These are phyloP conservation scores for Botrytis fragariae DNA, from an alignment of 2,329 filamentous ascomycete species.

Conservation along the genomic window DNA sequence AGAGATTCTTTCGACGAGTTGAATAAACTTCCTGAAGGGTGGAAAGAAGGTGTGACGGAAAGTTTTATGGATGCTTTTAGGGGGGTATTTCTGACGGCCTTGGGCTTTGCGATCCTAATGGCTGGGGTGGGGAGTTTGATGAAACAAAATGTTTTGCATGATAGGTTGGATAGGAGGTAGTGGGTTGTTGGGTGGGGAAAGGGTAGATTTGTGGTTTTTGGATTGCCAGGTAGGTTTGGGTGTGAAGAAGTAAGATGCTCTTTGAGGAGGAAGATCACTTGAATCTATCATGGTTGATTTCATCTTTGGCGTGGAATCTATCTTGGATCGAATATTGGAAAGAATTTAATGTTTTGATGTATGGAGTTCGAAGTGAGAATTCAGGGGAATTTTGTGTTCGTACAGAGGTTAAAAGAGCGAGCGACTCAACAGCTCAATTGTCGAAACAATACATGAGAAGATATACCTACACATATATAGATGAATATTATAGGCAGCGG, in stretches of 20 bases:
- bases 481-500: background rate
- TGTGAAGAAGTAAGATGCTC: background rate
- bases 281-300: background rate
- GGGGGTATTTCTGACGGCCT: slow-evolving; percentile 69
- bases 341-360: rapidly evolving
- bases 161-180: slow-evolving; percentile 43
- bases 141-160: slow-evolving; percentile 76
- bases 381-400: background rate
- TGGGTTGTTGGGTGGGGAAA: background rate
- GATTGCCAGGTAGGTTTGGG: too few relatives aligned
- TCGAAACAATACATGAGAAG: background rate
- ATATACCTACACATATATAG: background rate
- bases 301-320: background rate
- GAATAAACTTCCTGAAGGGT: slow-evolving; percentile 64
- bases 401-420: background rate
- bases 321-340: background rate
- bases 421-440: background rate
- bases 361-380: background rate
- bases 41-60: slow-evolving; percentile 65
- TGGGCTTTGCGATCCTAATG: slow-evolving; percentile 62
- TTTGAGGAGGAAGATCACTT: background rate
- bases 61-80: slow-evolving; percentile 75
- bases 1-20: slow-evolving; percentile 72
- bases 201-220: too few relatives aligned
- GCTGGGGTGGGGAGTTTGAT: slow-evolving; percentile 64